Percentiles rank a stretch among this genome's conserved stretches.
These are phyloP conservation scores for Mucor piriformis DNA, from an alignment of 371 early-diverging fungal genomes.

Conservation along the genomic window DNA sequence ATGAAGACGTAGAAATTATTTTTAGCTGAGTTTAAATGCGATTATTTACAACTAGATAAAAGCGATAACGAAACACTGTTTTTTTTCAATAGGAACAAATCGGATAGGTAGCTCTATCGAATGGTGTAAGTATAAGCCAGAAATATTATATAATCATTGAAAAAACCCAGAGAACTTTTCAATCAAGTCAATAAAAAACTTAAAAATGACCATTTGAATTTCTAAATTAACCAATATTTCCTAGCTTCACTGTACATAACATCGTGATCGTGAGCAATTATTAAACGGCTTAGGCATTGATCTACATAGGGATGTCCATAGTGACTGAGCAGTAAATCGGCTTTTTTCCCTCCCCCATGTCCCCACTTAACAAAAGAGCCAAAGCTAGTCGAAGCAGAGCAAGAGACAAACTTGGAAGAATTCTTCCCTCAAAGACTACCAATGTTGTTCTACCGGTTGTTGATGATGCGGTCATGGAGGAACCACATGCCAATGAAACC, in stretches of 20 bases:
- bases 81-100: constrained; percentile 10
- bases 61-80: constrained; percentile 11
- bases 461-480: no score
- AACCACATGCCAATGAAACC: no score
- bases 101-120: constrained; percentile 9
- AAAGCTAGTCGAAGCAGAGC: no score
- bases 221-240: background rate
- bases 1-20: constrained; percentile 12
- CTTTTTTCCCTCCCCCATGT: no score
- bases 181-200: constrained; percentile 4
- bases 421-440: no score
- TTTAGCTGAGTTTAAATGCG: constrained; percentile 8
- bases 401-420: no score
- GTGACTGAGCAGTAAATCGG: no score
- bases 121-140: constrained; percentile 7
- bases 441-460: no score
- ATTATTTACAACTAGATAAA: constrained; percentile 10
- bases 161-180: constrained; percentile 4
- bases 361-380: no score
- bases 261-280: no score
- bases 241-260: constrained; percentile 2
- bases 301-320: no score
- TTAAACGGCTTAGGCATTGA: no score
- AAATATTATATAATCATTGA: constrained; percentile 4
- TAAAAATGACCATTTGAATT: background rate